phyloP scores from a whole-genome alignment of 108 stramenopile species.

The Epithemia pelagica region DNA sequence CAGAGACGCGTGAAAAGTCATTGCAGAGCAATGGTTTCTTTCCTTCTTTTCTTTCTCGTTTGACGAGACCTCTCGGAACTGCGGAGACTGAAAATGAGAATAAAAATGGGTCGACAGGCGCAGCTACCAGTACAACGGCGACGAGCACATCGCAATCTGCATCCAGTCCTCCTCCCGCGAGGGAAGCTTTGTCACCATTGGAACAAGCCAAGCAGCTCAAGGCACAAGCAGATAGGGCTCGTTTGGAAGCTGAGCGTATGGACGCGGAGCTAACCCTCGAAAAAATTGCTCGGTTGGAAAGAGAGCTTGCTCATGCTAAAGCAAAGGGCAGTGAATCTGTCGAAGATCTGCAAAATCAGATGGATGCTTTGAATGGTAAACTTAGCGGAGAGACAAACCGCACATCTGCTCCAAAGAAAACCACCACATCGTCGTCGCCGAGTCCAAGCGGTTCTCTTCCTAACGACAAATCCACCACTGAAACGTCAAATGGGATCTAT shows the following conservation, averaged over 20 bases:
- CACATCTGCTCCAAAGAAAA: not conserved
- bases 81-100: too few relatives aligned
- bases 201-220: slow-evolving; percentile 27
- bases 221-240: slow-evolving; percentile 49
- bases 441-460: not conserved
- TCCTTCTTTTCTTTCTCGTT: too few relatives aligned
- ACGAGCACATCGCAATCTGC: too few relatives aligned
- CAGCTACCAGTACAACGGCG: too few relatives aligned
- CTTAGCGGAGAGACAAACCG: slow-evolving; percentile 5
- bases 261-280: slow-evolving; percentile 56
- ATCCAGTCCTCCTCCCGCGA: too few relatives aligned
- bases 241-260: slow-evolving; percentile 66
- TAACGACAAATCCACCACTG: not conserved
- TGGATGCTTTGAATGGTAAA: slow-evolving; percentile 37
- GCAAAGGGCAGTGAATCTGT: slow-evolving; percentile 15
- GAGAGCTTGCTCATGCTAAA: slow-evolving; percentile 25
- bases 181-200: slow-evolving; percentile 2
- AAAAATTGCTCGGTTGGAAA: slow-evolving; percentile 58
- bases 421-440: not conserved
- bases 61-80: too few relatives aligned
- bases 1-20: too few relatives aligned
- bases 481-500: not conserved
- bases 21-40: too few relatives aligned
- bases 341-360: slow-evolving; percentile 35
- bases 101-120: too few relatives aligned